Conservation (phyloP, 2,329 filamentous ascomycete species). For the Calonectria hawksworthii region DNA sequence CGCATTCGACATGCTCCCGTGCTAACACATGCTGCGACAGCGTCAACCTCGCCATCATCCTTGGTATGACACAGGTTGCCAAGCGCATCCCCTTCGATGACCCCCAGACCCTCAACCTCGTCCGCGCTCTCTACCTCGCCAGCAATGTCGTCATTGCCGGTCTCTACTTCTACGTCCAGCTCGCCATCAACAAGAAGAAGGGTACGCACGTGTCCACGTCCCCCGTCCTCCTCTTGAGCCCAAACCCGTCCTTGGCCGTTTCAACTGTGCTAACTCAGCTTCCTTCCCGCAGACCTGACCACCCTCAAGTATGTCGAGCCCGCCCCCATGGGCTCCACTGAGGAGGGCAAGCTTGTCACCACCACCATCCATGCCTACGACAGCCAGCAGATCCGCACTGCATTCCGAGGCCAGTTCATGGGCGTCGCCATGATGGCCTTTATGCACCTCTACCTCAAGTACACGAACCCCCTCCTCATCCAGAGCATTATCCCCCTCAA, state of each 20-base stretch:
- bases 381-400: slow-evolving; percentile 82
- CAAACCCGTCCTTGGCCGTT: not conserved
- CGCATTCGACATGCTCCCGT: slow-evolving; percentile 18
- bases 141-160: slow-evolving; percentile 86
- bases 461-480: slow-evolving; percentile 98
- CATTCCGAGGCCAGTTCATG: slow-evolving; percentile 94
- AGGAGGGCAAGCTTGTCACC: slow-evolving; percentile 96
- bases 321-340: slow-evolving; percentile 89
- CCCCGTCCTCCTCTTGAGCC: not conserved
- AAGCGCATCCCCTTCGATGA: slow-evolving; percentile 97
- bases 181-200: slow-evolving; percentile 95
- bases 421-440: slow-evolving; percentile 97
- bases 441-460: slow-evolving; percentile 99
- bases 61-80: slow-evolving; percentile 98
- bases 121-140: slow-evolving; percentile 67
- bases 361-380: slow-evolving; percentile 98
- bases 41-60: slow-evolving; percentile 93
- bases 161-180: slow-evolving; percentile 88
- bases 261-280: slow-evolving; percentile 28
- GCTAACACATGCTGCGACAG: slow-evolving; percentile 61
- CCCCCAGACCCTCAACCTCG: slow-evolving; percentile 70
- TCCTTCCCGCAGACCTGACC: slow-evolving; percentile 80
- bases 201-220: slow-evolving; percentile 68
- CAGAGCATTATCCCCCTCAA: slow-evolving; percentile 99
- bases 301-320: slow-evolving; percentile 99